Evolutionary conservation across 2,329 filamentous ascomycete genomes (phyloP), one percentile per base, ranked within the genome.

Genomic region (Aspergillus sp.): DNA sequence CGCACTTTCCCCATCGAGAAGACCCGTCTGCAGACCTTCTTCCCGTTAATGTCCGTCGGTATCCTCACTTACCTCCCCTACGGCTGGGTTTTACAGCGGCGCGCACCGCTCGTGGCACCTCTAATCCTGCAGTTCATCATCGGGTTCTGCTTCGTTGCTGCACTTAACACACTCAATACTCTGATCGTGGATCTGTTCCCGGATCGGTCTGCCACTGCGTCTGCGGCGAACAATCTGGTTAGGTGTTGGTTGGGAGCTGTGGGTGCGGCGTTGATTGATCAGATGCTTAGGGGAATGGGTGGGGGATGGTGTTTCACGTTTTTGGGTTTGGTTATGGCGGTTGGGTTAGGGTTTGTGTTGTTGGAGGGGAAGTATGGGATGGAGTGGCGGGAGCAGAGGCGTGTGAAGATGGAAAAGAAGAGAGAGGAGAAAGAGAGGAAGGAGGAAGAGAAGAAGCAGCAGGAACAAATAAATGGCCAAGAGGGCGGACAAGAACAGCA

Each of bases 1-100:
- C 63, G 63, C 6, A 57, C 67, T 20, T 79, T 78, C 44, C 76
- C 63, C 3, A 58, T 66, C 45, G 63, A 67, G 46, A 52, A 52
- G 9, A 55, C 60, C 32, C 59, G 65, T 2, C 54, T 68, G 1
- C 51, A 61, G 39, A 49, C 56, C 23, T 53, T 61, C 13, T 56
- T 63, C 35, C 55, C 59, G 5, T 42, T 56, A 5, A 55, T 63
- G 45, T 48, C 59, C 4, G 17, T 65, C 25, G 56, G 60, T 13
- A 55, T 59, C 4, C 53, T 50, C 12, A 49, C 60, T 12, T 53
- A 61, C 43, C 49, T 65, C 15, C 58, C 55, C 7, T 68, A 64
- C 25, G 66, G 63, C 33, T 69, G 65, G 64, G 53, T 57, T 3
- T 47, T 68, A 2, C 47, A 61, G 13, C 42, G 41, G 23, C 49